Percentiles rank a stretch among this genome's conserved stretches.
These are phyloP conservation scores for Neoboletus brunneissimus DNA, from an alignment of 768 basidiomycete genomes.

Conservation along the genomic window DNA sequence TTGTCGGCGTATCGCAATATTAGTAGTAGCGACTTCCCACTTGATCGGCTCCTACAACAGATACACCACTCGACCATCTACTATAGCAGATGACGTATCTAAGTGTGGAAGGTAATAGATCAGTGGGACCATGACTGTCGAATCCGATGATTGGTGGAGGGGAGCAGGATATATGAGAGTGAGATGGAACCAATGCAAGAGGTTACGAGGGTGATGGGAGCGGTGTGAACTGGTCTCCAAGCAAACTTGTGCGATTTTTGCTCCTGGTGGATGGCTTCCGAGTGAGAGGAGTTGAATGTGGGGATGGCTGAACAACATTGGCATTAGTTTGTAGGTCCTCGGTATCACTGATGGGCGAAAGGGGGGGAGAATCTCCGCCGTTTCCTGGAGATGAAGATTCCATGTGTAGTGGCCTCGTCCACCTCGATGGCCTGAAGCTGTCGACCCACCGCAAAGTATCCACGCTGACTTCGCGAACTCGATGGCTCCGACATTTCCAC, in stretches of 20 bases:
- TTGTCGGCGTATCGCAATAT: too few relatives aligned
- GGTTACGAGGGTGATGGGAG: slow-evolving; percentile 16
- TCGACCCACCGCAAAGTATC: slow-evolving; percentile 70
- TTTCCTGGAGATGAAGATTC: slow-evolving; percentile 37
- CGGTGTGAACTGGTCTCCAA: slow-evolving; percentile 27
- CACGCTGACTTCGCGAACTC: slow-evolving; percentile 58
- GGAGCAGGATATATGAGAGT: slow-evolving; percentile 1
- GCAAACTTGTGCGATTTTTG: slow-evolving; percentile 51
- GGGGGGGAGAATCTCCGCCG: slow-evolving; percentile 19
- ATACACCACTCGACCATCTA: slow-evolving; percentile 7
- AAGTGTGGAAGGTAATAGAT: background rate
- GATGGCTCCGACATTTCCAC: slow-evolving; percentile 60
- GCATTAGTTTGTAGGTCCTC: slow-evolving; percentile 37
- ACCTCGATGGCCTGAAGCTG: slow-evolving; percentile 54
- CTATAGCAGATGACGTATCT: slow-evolving; percentile 1
- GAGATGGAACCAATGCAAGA: slow-evolving; percentile 2
- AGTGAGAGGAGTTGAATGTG: slow-evolving; percentile 54
- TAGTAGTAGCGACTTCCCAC: background rate
- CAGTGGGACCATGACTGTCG: background rate
- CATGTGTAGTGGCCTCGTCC: slow-evolving; percentile 43
- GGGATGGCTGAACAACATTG: slow-evolving; percentile 29
- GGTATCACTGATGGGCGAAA: slow-evolving; percentile 33
- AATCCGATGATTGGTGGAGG: background rate
- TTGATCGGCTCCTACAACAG: background rate
- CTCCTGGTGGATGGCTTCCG: slow-evolving; percentile 60